These are phyloP conservation scores for Stereum hirsutum DNA, from an alignment of 1,284 basidiomycete species.

Conservation along the genomic window DNA sequence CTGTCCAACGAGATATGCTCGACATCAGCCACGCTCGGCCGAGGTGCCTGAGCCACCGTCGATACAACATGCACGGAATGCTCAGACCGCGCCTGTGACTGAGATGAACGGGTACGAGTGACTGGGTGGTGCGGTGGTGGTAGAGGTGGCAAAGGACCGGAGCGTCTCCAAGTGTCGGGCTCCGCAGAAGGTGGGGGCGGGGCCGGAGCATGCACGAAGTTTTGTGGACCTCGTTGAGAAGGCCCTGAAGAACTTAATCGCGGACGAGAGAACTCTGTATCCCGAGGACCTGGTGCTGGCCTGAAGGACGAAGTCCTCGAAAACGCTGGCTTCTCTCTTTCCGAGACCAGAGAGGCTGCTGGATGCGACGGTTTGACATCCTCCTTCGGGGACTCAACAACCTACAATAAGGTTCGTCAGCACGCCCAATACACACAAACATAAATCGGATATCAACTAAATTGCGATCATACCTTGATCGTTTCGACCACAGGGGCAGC, in stretches of 20 bases:
- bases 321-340: conserved; percentile 7
- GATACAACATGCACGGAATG: too few species aligned
- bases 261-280: conserved; percentile 13
- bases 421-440: too few species aligned
- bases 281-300: conserved; percentile 3
- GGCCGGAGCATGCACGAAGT: conserved; percentile 15
- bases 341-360: neutral
- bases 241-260: too few species aligned
- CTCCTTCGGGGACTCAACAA: too few species aligned
- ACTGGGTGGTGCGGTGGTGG: conserved; percentile 14
- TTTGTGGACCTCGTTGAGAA: conserved; percentile 19
- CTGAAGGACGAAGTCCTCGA: conserved; percentile 23
- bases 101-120: conserved; percentile 23
- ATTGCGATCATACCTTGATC: too few species aligned
- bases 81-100: too few species aligned
- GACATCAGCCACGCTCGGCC: conserved; percentile 34
- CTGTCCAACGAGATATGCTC: conserved; percentile 36
- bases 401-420: too few species aligned
- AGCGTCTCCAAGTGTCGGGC: conserved; percentile 57
- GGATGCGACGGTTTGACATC: too few species aligned
- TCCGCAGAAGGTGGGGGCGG: conserved; percentile 24
- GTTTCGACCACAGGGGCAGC: too few species aligned
- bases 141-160: conserved; percentile 23
- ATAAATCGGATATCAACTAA: neutral
- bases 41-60: conserved; percentile 25